Base-by-base conservation (phyloP, 2,329 filamentous ascomycete genomes). In the Lecanoromycetidae sp. region DNA sequence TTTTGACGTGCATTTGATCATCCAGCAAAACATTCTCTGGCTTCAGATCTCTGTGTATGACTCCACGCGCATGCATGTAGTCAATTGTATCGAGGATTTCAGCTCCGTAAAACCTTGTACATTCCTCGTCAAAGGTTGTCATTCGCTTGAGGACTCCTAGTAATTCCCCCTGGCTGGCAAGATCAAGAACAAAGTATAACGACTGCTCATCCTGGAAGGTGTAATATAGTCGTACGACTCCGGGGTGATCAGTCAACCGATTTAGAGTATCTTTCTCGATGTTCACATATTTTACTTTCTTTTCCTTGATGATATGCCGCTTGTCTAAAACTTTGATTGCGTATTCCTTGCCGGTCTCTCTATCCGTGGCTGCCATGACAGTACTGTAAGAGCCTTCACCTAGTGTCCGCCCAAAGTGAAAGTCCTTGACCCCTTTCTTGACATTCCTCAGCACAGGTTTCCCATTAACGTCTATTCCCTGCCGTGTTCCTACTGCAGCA, bases 231-330 rank as follows among this genome's bases (percentile, higher is more conserved):
- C 91, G 84, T 48, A 98, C 88, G 50, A 98, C 90, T 17, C 91
- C 91, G 5, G 91, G 91, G 60, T 98, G 91, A 54, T 98, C 90
- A 3, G 90, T 96, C 49, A 98, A 71, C 53, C 91, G 81, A 61
- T 98, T 98, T 47, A 98, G 72, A 0, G 91, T 96, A 66, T 98
- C 90, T 69, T 95, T 95, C 66, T 98, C 91, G 58, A 98, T 98
- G 66, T 96, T 98, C 66, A 98, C 91, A 61, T 98, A 98, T 72
- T 98, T 98, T 60, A 98, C 94, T 74, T 98, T 98, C 67, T 94
- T 96, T 68, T 98, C 91, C 66, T 96, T 98, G 72, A 98, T 98
- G 60, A 98, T 98, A 64, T 98, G 91, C 58, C 87, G 79, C 68
- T 98, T 98, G 67, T 98, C 91, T 38, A 98, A 76, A 13, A 98